Conservation (phyloP, 2,329 filamentous ascomycete genomes). For the Pestalotiopsis sp. region DNA sequence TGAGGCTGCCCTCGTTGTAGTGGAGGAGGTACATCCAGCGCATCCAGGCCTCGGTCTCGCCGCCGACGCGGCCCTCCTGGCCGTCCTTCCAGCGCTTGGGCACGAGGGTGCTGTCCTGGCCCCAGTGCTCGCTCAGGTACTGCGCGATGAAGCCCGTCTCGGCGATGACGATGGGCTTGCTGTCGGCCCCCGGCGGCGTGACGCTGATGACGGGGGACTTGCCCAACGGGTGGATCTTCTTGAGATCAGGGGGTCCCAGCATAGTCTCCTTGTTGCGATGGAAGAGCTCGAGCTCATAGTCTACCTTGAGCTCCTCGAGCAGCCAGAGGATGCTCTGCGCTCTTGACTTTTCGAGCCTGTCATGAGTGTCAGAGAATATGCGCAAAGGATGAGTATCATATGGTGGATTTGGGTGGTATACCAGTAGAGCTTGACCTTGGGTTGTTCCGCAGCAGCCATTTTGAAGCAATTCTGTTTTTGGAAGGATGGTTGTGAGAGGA, state of each 20-base stretch:
- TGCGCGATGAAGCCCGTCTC: constrained; percentile 83
- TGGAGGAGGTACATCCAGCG: constrained; percentile 74
- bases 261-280: constrained; percentile 64
- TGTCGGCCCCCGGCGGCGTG: constrained; percentile 36
- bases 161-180: constrained; percentile 64
- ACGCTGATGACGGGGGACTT: constrained; percentile 83
- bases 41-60: constrained; percentile 63
- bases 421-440: constrained; percentile 69
- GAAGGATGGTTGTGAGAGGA: background rate
- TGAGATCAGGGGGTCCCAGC: constrained; percentile 76
- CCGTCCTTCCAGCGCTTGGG: constrained; percentile 59
- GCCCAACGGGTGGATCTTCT: constrained; percentile 80
- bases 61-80: constrained; percentile 58
- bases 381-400: too few relatives aligned
- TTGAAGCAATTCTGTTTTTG: background rate
- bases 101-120: constrained; percentile 46
- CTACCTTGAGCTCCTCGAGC: constrained; percentile 77
- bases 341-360: constrained; percentile 83
- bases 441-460: constrained; percentile 35
- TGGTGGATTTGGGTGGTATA: constrained; percentile 30
- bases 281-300: constrained; percentile 80
- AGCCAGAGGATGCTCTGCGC: constrained; percentile 85
- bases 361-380: background rate
- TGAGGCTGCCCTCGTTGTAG: constrained; percentile 83
- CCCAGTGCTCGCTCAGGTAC: constrained; percentile 74